Conservation (phyloP, 2,329 filamentous ascomycete genomes). For the Aspergillus sergii region DNA sequence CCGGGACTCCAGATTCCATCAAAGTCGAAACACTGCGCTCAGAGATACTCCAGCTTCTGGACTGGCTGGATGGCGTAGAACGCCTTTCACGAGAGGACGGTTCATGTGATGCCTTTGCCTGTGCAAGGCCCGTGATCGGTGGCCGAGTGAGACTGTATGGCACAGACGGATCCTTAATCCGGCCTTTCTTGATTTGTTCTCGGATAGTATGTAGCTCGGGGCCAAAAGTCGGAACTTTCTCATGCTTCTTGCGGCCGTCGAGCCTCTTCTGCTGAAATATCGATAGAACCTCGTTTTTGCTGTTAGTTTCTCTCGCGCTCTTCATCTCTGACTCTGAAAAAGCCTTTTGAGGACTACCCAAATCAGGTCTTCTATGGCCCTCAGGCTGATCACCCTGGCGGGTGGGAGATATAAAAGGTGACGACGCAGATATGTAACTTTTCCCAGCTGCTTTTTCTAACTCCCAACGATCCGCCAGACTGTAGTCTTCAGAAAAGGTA, state of each 20-base stretch:
- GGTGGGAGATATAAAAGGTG: conserved; percentile 54
- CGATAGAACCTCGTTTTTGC: conserved; percentile 8
- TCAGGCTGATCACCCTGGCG: conserved; percentile 40
- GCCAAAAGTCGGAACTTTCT: conserved; percentile 35
- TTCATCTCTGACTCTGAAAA: conserved; percentile 12
- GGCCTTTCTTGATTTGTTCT: conserved; percentile 25
- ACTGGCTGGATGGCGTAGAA: conserved; percentile 42
- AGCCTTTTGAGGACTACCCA: conserved; percentile 18
- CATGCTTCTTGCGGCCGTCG: conserved; percentile 15
- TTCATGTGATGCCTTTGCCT: conserved; percentile 37
- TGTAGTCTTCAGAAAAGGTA: conserved; percentile 38
- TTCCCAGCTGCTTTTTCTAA: conserved; percentile 39
- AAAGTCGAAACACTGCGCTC: conserved; percentile 47
- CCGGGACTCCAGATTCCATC: conserved; percentile 47
- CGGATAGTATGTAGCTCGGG: conserved; percentile 26
- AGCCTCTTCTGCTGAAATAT: conserved; percentile 18
- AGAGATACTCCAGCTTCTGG: conserved; percentile 62
- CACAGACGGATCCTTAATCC: conserved; percentile 31
- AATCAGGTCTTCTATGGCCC: conserved; percentile 28
- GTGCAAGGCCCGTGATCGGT: conserved; percentile 51
- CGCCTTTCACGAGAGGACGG: conserved; percentile 31
- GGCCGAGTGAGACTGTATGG: conserved; percentile 38
- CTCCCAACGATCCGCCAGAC: conserved; percentile 34
- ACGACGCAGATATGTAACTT: conserved; percentile 50
- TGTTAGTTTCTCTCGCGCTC: conserved; percentile 15